These are phyloP conservation scores for Sporothrix euskadiensis DNA, from an alignment of 2,329 filamentous ascomycete species.

Conservation along the genomic window DNA sequence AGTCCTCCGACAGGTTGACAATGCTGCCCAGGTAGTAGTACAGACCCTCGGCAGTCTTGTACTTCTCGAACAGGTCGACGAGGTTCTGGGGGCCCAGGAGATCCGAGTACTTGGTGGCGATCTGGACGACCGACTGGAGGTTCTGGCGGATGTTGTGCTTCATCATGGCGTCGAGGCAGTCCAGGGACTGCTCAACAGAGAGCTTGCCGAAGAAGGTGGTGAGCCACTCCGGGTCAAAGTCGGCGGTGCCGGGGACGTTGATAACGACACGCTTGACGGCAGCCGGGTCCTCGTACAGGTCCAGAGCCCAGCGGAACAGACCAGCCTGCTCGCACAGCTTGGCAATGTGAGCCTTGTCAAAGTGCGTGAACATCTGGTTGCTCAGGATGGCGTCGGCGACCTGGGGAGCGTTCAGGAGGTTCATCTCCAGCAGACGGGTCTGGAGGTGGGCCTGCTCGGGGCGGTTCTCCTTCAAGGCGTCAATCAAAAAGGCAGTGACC, in stretches of 20 bases:
- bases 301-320: constrained; percentile 80
- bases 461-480: constrained; percentile 91
- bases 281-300: constrained; percentile 89
- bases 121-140: constrained; percentile 87
- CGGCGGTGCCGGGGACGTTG: constrained; percentile 77
- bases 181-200: constrained; percentile 91
- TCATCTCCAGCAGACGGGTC: constrained; percentile 96
- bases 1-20: constrained; percentile 92
- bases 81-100: constrained; percentile 82
- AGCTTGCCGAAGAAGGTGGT: constrained; percentile 90
- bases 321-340: constrained; percentile 91
- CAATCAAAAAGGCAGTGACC: constrained; percentile 94
- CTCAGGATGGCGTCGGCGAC: constrained; percentile 96
- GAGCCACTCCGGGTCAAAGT: constrained; percentile 88
- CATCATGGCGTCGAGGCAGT: constrained; percentile 95
- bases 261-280: constrained; percentile 87
- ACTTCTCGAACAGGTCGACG: constrained; percentile 95
- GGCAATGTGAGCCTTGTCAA: constrained; percentile 86
- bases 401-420: constrained; percentile 91
- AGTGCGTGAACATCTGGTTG: constrained; percentile 98
- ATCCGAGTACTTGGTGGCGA: constrained; percentile 97
- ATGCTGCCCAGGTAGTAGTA: constrained; percentile 99
- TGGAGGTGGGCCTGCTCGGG: constrained; percentile 92
- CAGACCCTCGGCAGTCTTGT: constrained; percentile 92
- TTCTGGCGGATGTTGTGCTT: constrained; percentile 97